A percentile compares a stretch with the other conserved stretches of the same genome.
Evolutionary conservation across 768 basidiomycete genomes (phyloP).

Genomic region (Tylopilus sp.): DNA sequence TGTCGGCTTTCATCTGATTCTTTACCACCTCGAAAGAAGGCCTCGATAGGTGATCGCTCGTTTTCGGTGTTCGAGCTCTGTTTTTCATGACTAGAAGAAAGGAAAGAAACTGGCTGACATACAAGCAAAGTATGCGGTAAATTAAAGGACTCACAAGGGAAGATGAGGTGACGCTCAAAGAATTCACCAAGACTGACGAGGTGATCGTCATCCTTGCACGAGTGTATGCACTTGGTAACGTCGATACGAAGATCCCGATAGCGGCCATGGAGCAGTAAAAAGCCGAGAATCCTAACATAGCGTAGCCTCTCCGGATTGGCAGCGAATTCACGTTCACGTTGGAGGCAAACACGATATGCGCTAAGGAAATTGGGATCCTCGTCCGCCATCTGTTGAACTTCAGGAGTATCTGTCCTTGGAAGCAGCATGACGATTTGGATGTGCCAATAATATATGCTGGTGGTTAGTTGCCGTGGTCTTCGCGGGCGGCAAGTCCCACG

Average conservation of each 20-base stretch:
- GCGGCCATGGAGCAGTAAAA: constrained; percentile 6
- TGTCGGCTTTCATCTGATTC: neutral
- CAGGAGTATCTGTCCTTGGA: neutral
- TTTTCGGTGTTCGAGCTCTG: constrained; percentile 19
- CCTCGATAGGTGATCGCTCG: constrained; percentile 12
- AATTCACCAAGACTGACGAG: neutral
- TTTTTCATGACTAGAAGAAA: constrained; percentile 10
- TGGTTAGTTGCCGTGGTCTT: too few species aligned
- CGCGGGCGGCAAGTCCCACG: too few species aligned
- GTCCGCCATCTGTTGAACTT: neutral
- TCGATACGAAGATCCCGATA: neutral
- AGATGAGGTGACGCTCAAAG: constrained; percentile 3
- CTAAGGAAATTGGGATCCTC: neutral
- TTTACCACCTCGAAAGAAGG: constrained; percentile 14
- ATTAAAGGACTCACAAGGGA: constrained; percentile 4
- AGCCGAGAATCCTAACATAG: constrained; percentile 5
- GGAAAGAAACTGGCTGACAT: neutral
- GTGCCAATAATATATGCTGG: too few species aligned
- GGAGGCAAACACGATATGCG: neutral
- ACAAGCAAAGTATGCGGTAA: neutral
- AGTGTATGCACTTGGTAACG: constrained; percentile 4
- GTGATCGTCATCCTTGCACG: neutral
- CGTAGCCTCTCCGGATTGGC: neutral
- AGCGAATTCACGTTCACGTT: neutral
- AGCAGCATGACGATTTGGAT: too few species aligned